Percentiles rank a stretch among this genome's conserved stretches.
Evolutionary conservation across 1,284 basidiomycete genomes (phyloP).

Genomic region (Naganishia sp.): DNA sequence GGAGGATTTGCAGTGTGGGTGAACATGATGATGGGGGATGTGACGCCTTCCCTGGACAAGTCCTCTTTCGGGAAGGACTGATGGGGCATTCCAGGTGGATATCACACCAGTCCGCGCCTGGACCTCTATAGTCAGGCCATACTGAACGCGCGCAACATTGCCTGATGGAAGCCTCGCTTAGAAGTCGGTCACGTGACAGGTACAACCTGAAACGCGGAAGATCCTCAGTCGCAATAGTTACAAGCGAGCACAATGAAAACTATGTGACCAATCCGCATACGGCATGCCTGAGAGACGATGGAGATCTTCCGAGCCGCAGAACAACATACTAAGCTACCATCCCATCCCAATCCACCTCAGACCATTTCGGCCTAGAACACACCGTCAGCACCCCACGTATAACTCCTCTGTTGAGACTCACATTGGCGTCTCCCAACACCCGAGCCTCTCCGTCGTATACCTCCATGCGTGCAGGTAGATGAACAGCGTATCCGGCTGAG

Average conservation of each 20-base stretch:
- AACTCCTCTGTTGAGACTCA: slow-evolving; percentile 18
- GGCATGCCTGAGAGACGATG: no score
- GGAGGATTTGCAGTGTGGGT: not conserved
- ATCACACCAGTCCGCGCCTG: not conserved
- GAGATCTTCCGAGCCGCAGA: no score
- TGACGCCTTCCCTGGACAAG: not conserved
- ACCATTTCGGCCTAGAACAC: slow-evolving; percentile 48
- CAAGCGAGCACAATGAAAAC: no score
- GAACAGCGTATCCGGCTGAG: slow-evolving; percentile 81
- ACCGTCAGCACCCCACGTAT: not conserved
- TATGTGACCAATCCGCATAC: no score
- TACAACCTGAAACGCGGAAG: slow-evolving; percentile 20
- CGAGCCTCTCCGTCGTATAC: slow-evolving; percentile 62
- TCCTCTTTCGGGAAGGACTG: not conserved
- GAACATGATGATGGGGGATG: slow-evolving; percentile 4
- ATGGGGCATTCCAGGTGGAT: not conserved
- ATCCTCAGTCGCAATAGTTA: no score
- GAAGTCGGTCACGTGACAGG: slow-evolving; percentile 1
- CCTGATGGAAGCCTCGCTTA: not conserved
- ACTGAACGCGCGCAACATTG: not conserved
- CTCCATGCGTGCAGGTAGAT: slow-evolving; percentile 89
- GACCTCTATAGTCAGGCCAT: not conserved
- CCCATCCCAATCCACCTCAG: slow-evolving; percentile 52
- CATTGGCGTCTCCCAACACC: slow-evolving; percentile 52
- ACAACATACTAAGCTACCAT: slow-evolving; percentile 14